phyloP scores from a whole-genome alignment of 2,329 filamentous ascomycete species.

The Alternaria solani region DNA sequence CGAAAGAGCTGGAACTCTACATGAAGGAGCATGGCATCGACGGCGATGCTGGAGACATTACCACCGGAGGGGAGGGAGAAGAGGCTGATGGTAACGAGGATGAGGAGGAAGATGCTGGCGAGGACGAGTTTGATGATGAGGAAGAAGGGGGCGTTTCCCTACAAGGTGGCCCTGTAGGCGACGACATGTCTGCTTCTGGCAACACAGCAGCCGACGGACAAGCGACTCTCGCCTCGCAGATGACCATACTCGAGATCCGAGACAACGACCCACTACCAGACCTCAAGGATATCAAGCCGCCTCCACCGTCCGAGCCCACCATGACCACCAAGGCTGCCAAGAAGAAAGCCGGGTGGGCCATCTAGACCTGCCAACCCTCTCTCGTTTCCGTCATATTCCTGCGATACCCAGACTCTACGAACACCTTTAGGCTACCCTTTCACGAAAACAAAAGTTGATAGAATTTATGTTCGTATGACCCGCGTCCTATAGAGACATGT shows the following conservation, averaged over 20 bases:
- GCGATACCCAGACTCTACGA: slow-evolving; percentile 11
- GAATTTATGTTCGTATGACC: background rate
- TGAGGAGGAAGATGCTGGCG: background rate
- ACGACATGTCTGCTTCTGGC: background rate
- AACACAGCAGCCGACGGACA: slow-evolving; percentile 5
- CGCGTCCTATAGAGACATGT: background rate
- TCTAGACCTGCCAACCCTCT: slow-evolving; percentile 18
- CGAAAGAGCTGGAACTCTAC: slow-evolving; percentile 89
- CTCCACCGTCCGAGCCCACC: slow-evolving; percentile 23
- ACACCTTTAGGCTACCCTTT: background rate
- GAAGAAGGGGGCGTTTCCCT: slow-evolving; percentile 7
- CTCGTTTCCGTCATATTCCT: slow-evolving; percentile 2
- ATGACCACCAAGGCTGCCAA: slow-evolving; percentile 49
- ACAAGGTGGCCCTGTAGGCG: slow-evolving; percentile 11
- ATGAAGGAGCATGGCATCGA: slow-evolving; percentile 76
- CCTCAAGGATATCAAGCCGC: slow-evolving; percentile 40
- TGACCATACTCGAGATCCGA: slow-evolving; percentile 50
- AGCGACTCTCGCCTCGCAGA: slow-evolving; percentile 34
- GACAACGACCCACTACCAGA: slow-evolving; percentile 46
- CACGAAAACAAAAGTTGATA: background rate
- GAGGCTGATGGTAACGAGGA: slow-evolving; percentile 26
- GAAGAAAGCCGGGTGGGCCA: slow-evolving; percentile 47
- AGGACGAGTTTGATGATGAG: slow-evolving; percentile 16
- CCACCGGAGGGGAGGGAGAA: slow-evolving; percentile 34
- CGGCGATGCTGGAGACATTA: slow-evolving; percentile 56